These are phyloP conservation scores for Stereocaulon alpinum DNA, from an alignment of 495 filamentous ascomycete genomes.

Conservation along the genomic window DNA sequence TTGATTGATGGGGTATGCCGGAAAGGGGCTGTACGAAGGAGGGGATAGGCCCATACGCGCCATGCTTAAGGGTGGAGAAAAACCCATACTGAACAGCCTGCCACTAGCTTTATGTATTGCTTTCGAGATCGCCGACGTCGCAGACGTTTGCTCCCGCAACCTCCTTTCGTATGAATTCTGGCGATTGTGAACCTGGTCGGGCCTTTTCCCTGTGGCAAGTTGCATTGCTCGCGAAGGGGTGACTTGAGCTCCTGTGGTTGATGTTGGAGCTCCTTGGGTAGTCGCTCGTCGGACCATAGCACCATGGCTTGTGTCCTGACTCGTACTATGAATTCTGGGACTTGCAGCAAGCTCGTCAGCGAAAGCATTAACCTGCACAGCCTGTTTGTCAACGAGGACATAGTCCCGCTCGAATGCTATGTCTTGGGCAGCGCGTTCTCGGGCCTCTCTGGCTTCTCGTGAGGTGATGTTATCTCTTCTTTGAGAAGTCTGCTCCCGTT, in stretches of 20 bases:
- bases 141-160: conserved; percentile 63
- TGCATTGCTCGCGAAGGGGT: conserved; percentile 56
- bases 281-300: conserved; percentile 59
- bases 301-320: conserved; percentile 33
- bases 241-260: conserved; percentile 48
- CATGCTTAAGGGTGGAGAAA: conserved; percentile 58
- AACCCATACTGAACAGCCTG: conserved; percentile 65
- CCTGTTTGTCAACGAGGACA: conserved; percentile 87
- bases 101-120: conserved; percentile 90
- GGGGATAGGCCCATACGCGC: conserved; percentile 59
- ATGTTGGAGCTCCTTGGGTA: conserved; percentile 47
- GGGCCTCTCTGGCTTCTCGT: conserved; percentile 44
- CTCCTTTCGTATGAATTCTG: conserved; percentile 70
- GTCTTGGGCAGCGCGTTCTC: conserved; percentile 72
- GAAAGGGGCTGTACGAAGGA: conserved; percentile 72
- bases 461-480: conserved; percentile 15
- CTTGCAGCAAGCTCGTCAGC: conserved; percentile 87
- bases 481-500: conserved; percentile 11
- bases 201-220: conserved; percentile 51
- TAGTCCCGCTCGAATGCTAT: conserved; percentile 88
- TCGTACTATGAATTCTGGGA: conserved; percentile 43
- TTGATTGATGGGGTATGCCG: conserved; percentile 67
- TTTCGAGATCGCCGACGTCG: conserved; percentile 84
- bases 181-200: conserved; percentile 53
- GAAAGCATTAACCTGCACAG: conserved; percentile 92